Conservation (phyloP, 495 filamentous ascomycete genomes). For the Aspergillus indologenus region DNA sequence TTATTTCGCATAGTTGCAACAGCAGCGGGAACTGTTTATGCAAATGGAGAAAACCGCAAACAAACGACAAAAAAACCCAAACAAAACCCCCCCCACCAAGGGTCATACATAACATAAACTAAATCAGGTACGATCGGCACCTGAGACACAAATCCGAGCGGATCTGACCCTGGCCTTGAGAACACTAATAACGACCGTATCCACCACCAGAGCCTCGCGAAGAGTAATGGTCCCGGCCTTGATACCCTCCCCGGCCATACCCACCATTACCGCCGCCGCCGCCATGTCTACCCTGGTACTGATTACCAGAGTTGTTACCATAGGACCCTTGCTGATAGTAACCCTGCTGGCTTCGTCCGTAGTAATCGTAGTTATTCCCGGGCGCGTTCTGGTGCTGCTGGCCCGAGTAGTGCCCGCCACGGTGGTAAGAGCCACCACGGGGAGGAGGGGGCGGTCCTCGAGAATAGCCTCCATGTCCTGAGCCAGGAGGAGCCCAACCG, state of each 20-base stretch:
- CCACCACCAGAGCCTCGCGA: slow-evolving; percentile 34
- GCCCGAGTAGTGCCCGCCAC: slow-evolving; percentile 4
- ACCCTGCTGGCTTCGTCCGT: slow-evolving; percentile 32
- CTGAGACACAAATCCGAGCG: slow-evolving; percentile 4
- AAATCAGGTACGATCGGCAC: slow-evolving; percentile 1
- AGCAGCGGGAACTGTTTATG: slow-evolving; percentile 1
- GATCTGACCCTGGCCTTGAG: slow-evolving; percentile 1
- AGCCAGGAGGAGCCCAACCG: slow-evolving; percentile 39
- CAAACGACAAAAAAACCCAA: slow-evolving; percentile 17
- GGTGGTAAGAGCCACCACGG: slow-evolving; percentile 34
- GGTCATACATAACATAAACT: background rate
- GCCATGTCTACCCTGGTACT: slow-evolving; percentile 21
- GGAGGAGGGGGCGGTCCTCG: slow-evolving; percentile 43
- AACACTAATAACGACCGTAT: slow-evolving; percentile 39
- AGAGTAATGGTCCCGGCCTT: slow-evolving; percentile 28
- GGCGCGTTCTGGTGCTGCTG: slow-evolving; percentile 28
- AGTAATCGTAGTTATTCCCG: slow-evolving; percentile 22
- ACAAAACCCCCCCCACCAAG: slow-evolving; percentile 7
- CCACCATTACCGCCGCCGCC: slow-evolving; percentile 30
- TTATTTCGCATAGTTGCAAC: background rate
- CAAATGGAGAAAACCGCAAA: slow-evolving; percentile 12
- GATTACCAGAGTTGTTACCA: slow-evolving; percentile 17
- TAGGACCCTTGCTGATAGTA: slow-evolving; percentile 21
- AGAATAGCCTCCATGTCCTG: slow-evolving; percentile 33
- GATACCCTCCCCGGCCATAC: slow-evolving; percentile 29